Percentiles rank a stretch among this genome's conserved stretches.
phyloP scores from a whole-genome alignment of 2,329 filamentous ascomycete species.

The Mollisia scopiformis region DNA sequence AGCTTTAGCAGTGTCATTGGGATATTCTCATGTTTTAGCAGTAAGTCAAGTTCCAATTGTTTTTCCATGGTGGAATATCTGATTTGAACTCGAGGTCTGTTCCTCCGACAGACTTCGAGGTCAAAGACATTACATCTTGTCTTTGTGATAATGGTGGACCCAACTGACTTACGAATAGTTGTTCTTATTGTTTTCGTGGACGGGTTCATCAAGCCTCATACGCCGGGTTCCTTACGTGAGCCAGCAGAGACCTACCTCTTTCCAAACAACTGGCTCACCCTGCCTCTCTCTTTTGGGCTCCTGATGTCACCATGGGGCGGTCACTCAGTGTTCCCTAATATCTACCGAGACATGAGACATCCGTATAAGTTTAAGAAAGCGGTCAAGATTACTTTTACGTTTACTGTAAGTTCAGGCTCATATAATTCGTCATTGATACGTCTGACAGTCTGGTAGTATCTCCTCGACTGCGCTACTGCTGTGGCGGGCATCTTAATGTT shows the following conservation, averaged over 20 bases:
- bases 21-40: slow-evolving; percentile 87
- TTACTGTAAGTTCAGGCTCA: slow-evolving; percentile 63
- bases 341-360: slow-evolving; percentile 76
- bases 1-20: slow-evolving; percentile 92
- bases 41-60: slow-evolving; percentile 54
- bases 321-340: slow-evolving; percentile 76
- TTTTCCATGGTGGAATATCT: background rate
- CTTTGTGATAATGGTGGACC: background rate
- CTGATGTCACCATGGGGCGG: slow-evolving; percentile 83
- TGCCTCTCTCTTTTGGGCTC: slow-evolving; percentile 87
- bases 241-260: slow-evolving; percentile 82
- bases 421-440: background rate
- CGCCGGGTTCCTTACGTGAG: slow-evolving; percentile 81
- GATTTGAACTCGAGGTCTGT: background rate
- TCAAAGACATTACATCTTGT: background rate
- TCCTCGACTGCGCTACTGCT: slow-evolving; percentile 81
- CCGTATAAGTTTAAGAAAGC: slow-evolving; percentile 71
- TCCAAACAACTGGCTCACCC: slow-evolving; percentile 79
- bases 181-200: slow-evolving; percentile 83
- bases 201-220: slow-evolving; percentile 78
- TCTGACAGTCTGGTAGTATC: slow-evolving; percentile 52
- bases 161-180: slow-evolving; percentile 53
- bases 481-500: slow-evolving; percentile 92
- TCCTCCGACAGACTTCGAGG: background rate
- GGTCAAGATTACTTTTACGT: slow-evolving; percentile 79